A percentile compares a stretch with the other conserved stretches of the same genome.
Conservation (phyloP, 2,329 filamentous ascomycete genomes). For the Mycosphaerella arachidis region DNA sequence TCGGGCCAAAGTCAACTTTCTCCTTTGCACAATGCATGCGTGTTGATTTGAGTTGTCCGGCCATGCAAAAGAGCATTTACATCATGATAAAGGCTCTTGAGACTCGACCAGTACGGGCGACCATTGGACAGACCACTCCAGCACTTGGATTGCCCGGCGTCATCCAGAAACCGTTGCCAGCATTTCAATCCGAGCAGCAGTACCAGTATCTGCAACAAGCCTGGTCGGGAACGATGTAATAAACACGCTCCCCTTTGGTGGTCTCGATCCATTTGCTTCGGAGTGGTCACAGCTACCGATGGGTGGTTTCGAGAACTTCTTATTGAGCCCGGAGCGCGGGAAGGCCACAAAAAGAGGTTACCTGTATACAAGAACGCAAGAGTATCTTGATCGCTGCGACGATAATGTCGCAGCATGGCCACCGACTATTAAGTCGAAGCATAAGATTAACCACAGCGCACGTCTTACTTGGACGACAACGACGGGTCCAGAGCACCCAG, state of each 20-base stretch:
- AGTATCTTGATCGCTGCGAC: too few species aligned
- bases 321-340: background rate
- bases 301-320: conserved; percentile 3
- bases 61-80: conserved; percentile 31
- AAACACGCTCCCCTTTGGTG: conserved; percentile 4
- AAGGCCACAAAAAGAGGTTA: too few species aligned
- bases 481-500: too few species aligned
- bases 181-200: conserved; percentile 6
- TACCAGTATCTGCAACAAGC: background rate
- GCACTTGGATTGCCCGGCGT: background rate
- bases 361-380: too few species aligned
- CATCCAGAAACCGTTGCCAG: conserved; percentile 1
- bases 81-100: conserved; percentile 26
- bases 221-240: background rate
- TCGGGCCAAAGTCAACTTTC: conserved; percentile 26
- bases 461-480: too few species aligned
- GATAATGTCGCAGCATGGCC: too few species aligned
- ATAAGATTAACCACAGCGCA: too few species aligned
- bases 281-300: conserved; percentile 10
- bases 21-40: conserved; percentile 26
- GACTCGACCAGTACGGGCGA: background rate
- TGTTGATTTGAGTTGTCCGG: conserved; percentile 26
- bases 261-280: conserved; percentile 7
- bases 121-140: background rate
- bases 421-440: too few species aligned